phyloP scores from a whole-genome alignment of 148 eudicot species.

The Polygonum aviculare region DNA sequence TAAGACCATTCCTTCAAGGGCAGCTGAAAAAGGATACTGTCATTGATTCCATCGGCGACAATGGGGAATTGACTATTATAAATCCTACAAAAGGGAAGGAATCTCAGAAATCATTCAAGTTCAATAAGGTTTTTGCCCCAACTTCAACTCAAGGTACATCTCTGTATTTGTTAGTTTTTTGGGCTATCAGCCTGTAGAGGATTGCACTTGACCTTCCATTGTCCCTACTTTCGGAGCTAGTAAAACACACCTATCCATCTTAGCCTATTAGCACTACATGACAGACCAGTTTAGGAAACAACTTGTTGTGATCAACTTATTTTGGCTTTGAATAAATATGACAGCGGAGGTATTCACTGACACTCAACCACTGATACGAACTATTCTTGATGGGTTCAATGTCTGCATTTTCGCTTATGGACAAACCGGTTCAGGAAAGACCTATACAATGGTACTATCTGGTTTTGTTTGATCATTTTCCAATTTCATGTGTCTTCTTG shows the following conservation, averaged over 20 bases:
- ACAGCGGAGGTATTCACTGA: slow-evolving; percentile 8
- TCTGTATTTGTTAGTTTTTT: background rate
- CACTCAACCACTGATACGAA: slow-evolving; percentile 7
- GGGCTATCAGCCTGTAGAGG: background rate
- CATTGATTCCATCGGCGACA: slow-evolving; percentile 6
- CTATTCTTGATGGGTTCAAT: slow-evolving; percentile 14
- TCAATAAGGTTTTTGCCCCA: slow-evolving; percentile 11
- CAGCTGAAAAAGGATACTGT: slow-evolving; percentile 7
- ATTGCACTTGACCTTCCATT: background rate
- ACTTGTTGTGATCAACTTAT: background rate
- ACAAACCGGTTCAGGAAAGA: slow-evolving; percentile 13
- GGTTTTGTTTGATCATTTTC: background rate
- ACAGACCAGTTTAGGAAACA: background rate
- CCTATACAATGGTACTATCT: slow-evolving; percentile 9
- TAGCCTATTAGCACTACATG: background rate
- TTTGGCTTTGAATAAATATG: background rate
- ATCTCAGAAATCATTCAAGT: slow-evolving; percentile 13
- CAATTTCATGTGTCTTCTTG: background rate
- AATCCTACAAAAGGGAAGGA: slow-evolving; percentile 13
- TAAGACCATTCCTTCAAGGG: slow-evolving; percentile 8
- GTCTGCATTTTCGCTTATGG: slow-evolving; percentile 13
- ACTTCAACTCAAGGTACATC: slow-evolving; percentile 7
- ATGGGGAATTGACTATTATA: slow-evolving; percentile 9
- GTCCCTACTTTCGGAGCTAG: background rate
- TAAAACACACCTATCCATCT: background rate